Evolutionary conservation across 2,329 filamentous ascomycete genomes (phyloP), one percentile per base, ranked within the genome.

Genomic region (Amauroascus verrucosus): DNA sequence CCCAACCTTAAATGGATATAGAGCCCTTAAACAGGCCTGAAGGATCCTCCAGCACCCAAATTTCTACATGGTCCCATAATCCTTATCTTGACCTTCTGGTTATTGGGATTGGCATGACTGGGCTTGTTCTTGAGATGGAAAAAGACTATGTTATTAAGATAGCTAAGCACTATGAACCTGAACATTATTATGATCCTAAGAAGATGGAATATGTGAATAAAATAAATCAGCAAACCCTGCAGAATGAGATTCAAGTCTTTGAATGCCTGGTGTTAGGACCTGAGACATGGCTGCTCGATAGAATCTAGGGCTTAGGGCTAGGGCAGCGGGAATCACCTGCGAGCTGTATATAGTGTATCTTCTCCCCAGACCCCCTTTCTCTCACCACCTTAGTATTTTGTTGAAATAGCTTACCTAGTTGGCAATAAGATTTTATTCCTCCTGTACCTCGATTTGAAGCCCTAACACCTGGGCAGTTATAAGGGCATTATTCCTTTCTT

Each of bases 401-500:
- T n/a, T n/a, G n/a, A n/a, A n/a, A n/a, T n/a, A n/a, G n/a, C n/a
- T n/a, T n/a, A n/a, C n/a, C n/a, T n/a, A n/a, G n/a, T n/a, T n/a
- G n/a, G n/a, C n/a, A n/a, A n/a, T n/a, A n/a, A n/a, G n/a, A n/a
- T n/a, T n/a, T n/a, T n/a, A n/a, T n/a, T n/a, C n/a, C n/a, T n/a
- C n/a, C n/a, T n/a, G n/a, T n/a, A n/a, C n/a, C n/a, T n/a, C n/a
- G n/a, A n/a, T n/a, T n/a, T n/a, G n/a, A n/a, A n/a, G n/a, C n/a
- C n/a, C n/a, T n/a, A n/a, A n/a, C n/a, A n/a, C n/a, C 51, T 57
- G 9, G 57, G 55, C 40, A 47, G 33, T 30, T 24, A 55, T 54
- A 45, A 54, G 30, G 57, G 57, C 20, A 59, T 59, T 24, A 55
- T 57, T 28, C 48, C 51, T 26, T 60, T 52, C 52, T 51, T 56